Evolutionary conservation across 495 filamentous ascomycete species (phyloP).

Genomic region (Penicillium nucicola): DNA sequence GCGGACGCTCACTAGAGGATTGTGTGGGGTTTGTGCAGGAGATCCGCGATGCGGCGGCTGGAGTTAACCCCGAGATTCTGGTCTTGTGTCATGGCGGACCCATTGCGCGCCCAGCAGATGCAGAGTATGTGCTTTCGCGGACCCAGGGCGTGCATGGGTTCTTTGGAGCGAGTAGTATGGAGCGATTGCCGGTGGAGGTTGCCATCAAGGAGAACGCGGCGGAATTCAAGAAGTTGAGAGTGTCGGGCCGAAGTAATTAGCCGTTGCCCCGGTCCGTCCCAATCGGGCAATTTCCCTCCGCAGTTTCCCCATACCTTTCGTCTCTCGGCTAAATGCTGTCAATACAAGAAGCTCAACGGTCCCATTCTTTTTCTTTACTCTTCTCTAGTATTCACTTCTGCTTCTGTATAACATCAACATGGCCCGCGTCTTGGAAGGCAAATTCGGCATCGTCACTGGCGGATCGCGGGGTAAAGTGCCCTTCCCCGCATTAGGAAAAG

Average conservation of each 20-base stretch:
- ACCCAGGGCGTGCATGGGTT: conserved; percentile 65
- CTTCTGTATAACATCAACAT: conserved; percentile 9
- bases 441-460: conserved; percentile 75
- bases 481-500: conserved; percentile 4
- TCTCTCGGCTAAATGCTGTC: conserved; percentile 21
- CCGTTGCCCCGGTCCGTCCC: conserved; percentile 10
- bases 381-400: conserved; percentile 4
- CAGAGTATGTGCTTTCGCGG: conserved; percentile 55
- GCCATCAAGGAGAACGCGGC: conserved; percentile 61
- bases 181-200: conserved; percentile 65
- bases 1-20: conserved; percentile 58
- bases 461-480: conserved; percentile 60
- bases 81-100: conserved; percentile 70
- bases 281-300: conserved; percentile 27
- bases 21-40: conserved; percentile 56
- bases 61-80: conserved; percentile 55
- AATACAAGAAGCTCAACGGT: conserved; percentile 3
- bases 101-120: conserved; percentile 60
- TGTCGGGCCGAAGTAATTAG: conserved; percentile 14
- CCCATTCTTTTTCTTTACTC: not conserved
- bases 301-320: not conserved
- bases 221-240: conserved; percentile 53
- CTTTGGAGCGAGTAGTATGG: conserved; percentile 69
- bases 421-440: conserved; percentile 52
- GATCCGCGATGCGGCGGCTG: conserved; percentile 57